Evolutionary conservation across 2,329 filamentous ascomycete species (phyloP).

Genomic region (Thelonectria blattea): DNA sequence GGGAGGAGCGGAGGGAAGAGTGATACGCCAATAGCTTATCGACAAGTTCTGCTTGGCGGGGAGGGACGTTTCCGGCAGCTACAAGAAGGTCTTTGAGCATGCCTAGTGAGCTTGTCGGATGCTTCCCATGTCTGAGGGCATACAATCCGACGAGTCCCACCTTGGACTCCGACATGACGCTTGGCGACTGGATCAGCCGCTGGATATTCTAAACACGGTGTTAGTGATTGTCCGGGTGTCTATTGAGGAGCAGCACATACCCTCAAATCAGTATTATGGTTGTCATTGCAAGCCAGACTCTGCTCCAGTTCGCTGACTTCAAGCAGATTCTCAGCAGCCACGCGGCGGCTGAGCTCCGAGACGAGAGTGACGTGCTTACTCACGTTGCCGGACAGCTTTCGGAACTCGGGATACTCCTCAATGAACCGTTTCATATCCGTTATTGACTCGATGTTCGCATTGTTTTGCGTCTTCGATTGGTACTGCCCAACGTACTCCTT

Average conservation of each 20-base stretch:
- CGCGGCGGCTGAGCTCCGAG: conserved; percentile 86
- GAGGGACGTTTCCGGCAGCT: conserved; percentile 81
- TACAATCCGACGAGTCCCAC: conserved; percentile 92
- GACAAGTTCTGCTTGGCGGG: conserved; percentile 78
- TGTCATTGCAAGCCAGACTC: conserved; percentile 95
- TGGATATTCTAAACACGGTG: conserved; percentile 70
- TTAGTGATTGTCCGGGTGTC: conserved; percentile 29
- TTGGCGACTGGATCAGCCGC: conserved; percentile 79
- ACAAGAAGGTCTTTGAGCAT: conserved; percentile 86
- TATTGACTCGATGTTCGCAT: conserved; percentile 95
- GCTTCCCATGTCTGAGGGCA: conserved; percentile 87
- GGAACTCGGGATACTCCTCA: conserved; percentile 97
- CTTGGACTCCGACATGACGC: conserved; percentile 82
- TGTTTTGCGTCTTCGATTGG: conserved; percentile 96
- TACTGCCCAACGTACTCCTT: conserved; percentile 99
- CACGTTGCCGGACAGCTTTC: conserved; percentile 95
- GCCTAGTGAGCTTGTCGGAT: conserved; percentile 81
- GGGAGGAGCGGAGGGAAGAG: conserved; percentile 80
- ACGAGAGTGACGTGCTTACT: conserved; percentile 98
- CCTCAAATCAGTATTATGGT: conserved; percentile 89
- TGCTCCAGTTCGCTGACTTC: conserved; percentile 98
- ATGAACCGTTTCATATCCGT: conserved; percentile 99
- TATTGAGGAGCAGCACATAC: conserved; percentile 50
- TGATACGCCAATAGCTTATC: conserved; percentile 85
- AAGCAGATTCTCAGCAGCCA: conserved; percentile 84